Conservation (phyloP, 352 stramenopile species). For the Globisporangium splendens region DNA sequence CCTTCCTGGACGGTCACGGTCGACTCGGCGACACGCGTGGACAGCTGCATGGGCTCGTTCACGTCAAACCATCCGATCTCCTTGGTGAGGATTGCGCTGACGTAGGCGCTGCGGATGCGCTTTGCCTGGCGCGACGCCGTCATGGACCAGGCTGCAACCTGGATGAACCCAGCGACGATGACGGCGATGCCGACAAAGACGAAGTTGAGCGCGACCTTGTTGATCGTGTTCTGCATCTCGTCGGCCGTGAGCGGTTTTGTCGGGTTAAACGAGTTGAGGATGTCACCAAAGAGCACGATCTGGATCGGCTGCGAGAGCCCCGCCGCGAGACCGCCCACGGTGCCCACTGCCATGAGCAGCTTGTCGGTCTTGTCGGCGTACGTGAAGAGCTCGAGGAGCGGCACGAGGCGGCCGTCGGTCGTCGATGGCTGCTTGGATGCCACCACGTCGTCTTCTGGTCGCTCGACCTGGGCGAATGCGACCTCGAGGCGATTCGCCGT, state of each 20-base stretch:
- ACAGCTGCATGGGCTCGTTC: slow-evolving; percentile 29
- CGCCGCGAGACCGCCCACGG: slow-evolving; percentile 30
- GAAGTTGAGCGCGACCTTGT: slow-evolving; percentile 31
- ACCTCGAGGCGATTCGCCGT: slow-evolving; percentile 11
- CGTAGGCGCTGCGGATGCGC: slow-evolving; percentile 29
- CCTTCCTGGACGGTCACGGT: slow-evolving; percentile 56
- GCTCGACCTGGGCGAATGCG: slow-evolving; percentile 1
- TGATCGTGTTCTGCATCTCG: slow-evolving; percentile 19
- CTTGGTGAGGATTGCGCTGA: slow-evolving; percentile 28
- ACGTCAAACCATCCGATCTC: slow-evolving; percentile 52
- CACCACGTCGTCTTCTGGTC: not conserved
- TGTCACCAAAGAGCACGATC: slow-evolving; percentile 68
- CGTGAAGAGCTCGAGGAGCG: slow-evolving; percentile 18
- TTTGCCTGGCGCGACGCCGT: slow-evolving; percentile 57
- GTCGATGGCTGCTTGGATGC: slow-evolving; percentile 15
- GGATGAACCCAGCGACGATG: slow-evolving; percentile 31
- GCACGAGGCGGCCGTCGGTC: not conserved
- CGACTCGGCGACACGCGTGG: slow-evolving; percentile 24
- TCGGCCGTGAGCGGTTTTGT: slow-evolving; percentile 10
- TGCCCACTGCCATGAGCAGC: slow-evolving; percentile 52
- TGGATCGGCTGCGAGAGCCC: slow-evolving; percentile 61
- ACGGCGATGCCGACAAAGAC: slow-evolving; percentile 22
- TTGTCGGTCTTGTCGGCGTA: slow-evolving; percentile 49
- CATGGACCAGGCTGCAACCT: slow-evolving; percentile 59
- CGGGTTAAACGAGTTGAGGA: slow-evolving; percentile 73